Conservation (phyloP, 306 rosid species). For the Cicer pinnatifidum region DNA sequence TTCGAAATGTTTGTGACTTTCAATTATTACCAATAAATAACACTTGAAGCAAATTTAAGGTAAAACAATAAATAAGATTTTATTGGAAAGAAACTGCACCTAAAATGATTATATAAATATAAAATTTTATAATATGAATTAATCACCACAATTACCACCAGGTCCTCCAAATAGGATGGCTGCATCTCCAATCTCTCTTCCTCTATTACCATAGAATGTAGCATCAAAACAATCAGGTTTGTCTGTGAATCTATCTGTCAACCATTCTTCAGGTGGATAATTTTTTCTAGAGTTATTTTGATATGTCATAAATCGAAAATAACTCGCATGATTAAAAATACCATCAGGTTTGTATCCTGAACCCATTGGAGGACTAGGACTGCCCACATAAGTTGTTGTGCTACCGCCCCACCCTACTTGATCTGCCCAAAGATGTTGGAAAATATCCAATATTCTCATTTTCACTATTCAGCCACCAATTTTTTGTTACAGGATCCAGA, state of each 20-base stretch:
- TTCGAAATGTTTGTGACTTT: too few species aligned
- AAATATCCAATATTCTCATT: background rate
- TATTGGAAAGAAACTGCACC: too few species aligned
- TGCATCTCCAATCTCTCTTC: rapidly evolving
- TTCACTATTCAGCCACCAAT: background rate
- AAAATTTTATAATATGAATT: background rate
- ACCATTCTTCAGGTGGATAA: rapidly evolving
- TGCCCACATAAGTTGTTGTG: background rate
- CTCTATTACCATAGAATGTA: background rate
- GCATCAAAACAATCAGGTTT: background rate
- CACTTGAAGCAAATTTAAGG: too few species aligned
- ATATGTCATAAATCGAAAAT: background rate
- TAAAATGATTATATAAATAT: too few species aligned
- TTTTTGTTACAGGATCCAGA: background rate
- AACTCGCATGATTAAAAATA: background rate
- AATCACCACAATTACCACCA: background rate
- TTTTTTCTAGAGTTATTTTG: rapidly evolving
- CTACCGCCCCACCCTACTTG: constrained; percentile 38
- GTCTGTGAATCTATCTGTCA: rapidly evolving
- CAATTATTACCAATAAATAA: too few species aligned
- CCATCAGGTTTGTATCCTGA: background rate
- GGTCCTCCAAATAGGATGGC: constrained; percentile 21
- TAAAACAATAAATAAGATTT: too few species aligned
- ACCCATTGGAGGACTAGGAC: constrained; percentile 17
- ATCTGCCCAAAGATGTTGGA: background rate